Evolutionary conservation across 352 stramenopile species (phyloP), one percentile per base, ranked within the genome.

Genomic region (Phytophthora parvispora): DNA sequence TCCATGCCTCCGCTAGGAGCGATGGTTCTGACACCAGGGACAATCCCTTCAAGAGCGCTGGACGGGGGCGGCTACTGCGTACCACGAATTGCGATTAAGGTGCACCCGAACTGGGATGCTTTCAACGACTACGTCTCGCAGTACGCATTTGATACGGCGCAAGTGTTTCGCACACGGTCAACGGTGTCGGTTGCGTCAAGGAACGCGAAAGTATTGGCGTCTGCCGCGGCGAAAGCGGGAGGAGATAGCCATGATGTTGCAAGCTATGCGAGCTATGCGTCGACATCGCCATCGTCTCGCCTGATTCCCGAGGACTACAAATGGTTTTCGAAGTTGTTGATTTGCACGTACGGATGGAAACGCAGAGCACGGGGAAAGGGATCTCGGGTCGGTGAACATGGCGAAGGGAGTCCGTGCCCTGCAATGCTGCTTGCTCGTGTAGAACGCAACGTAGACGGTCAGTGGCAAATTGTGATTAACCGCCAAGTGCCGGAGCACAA

Each of bases 241-340:
- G 40, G n/a, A 28, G 49, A 69, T 12, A 29, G 28, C 6, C 51
- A 66, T 20, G 72, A 83, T 7, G 65, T 88, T 47, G 74, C 73
- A 27, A 64, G 51, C 8, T 88, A 89, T 29, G 58, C 64, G 3
- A 83, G 74, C n/a, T 83, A 83, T 25, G 54, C 66, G 1, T 32
- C 47, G 0, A 45, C 66, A 4, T 75, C 80, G 0, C 60, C 75
- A 4, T 61, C 47, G 0, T 67, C 60, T 2, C 76, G 83, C 18
- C 22, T 92, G 51, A 81, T 93, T 12, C 86, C 86, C 0, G 64
- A 88, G 22, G 45, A 74, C 13, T 76, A 79, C 47, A 90, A 89
- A 32, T 94, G 86, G 86, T 92, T 87, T 43, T 93, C 84, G 1
- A 94, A 94, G 68, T 62, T 94, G 65, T 56, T 93, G 20, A 93